These are phyloP conservation scores for Hirschfeldia incana DNA, from an alignment of 345 rosid genomes.

Conservation along the genomic window DNA sequence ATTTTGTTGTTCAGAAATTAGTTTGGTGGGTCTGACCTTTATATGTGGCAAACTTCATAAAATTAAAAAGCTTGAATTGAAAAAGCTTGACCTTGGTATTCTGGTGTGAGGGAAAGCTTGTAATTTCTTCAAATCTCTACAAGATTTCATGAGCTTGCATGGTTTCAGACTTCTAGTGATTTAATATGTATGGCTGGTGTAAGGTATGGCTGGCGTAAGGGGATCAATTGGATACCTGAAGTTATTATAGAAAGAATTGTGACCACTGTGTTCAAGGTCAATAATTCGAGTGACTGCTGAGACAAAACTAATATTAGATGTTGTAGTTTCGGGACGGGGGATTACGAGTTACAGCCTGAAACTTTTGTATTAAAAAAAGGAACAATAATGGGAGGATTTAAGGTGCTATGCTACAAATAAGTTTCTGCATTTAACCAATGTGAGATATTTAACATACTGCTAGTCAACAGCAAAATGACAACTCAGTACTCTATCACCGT, in stretches of 20 bases:
- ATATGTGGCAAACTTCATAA: background rate
- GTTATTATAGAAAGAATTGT: too few relatives aligned
- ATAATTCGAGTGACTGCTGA: too few relatives aligned
- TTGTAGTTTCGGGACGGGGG: too few relatives aligned
- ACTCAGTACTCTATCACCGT: background rate
- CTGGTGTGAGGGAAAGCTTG: background rate
- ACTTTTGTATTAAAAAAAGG: too few relatives aligned
- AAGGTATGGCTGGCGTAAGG: background rate
- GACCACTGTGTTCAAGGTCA: too few relatives aligned
- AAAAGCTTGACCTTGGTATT: background rate
- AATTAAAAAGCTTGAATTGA: background rate
- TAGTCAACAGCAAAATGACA: background rate
- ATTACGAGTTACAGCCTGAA: too few relatives aligned
- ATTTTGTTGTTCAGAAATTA: background rate
- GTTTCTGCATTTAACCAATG: background rate
- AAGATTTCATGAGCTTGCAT: background rate
- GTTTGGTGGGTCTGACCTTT: background rate
- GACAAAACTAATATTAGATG: too few relatives aligned
- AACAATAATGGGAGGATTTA: background rate
- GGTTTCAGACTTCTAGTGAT: background rate
- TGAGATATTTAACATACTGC: background rate
- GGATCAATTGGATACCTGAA: too few relatives aligned
- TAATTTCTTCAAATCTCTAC: background rate
- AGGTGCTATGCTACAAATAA: background rate
- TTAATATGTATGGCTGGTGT: background rate